Conservation (phyloP, 345 rosid genomes). For the Pugionium dolabratum region DNA sequence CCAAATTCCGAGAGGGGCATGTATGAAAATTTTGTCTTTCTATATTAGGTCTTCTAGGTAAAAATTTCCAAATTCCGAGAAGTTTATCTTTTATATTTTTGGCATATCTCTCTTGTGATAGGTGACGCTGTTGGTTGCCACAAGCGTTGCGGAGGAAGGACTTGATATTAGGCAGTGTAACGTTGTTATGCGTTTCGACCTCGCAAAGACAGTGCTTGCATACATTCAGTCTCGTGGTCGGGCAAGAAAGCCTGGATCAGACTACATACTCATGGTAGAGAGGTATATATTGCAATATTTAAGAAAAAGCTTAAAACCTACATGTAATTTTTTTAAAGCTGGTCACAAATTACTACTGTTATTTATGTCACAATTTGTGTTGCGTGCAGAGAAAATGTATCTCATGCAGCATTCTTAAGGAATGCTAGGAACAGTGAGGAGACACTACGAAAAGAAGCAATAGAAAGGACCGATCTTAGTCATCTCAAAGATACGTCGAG, state of each 20-base stretch:
- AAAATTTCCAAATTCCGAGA: background rate
- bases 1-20: slow-evolving; percentile 93
- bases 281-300: slow-evolving; percentile 50
- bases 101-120: slow-evolving; percentile 25
- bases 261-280: slow-evolving; percentile 97
- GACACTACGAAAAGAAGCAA: slow-evolving; percentile 93
- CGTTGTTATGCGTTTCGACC: slow-evolving; percentile 98
- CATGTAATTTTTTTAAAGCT: background rate
- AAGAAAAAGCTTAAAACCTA: background rate
- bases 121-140: slow-evolving; percentile 94
- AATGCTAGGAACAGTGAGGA: slow-evolving; percentile 98
- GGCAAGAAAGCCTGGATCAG: slow-evolving; percentile 99
- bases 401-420: slow-evolving; percentile 85
- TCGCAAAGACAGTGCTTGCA: slow-evolving; percentile 97
- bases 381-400: slow-evolving; percentile 68
- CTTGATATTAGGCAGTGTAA: slow-evolving; percentile 99
- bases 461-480: slow-evolving; percentile 96
- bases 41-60: background rate
- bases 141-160: slow-evolving; percentile 99
- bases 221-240: slow-evolving; percentile 99
- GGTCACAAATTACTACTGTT: background rate
- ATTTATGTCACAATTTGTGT: slow-evolving; percentile 4
- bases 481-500: slow-evolving; percentile 89
- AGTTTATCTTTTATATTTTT: background rate
- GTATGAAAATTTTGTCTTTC: slow-evolving; percentile 47